Evolutionary conservation across 2,329 filamentous ascomycete species (phyloP), one percentile per base, ranked within the genome.

Genomic region (Alternaria sp.): DNA sequence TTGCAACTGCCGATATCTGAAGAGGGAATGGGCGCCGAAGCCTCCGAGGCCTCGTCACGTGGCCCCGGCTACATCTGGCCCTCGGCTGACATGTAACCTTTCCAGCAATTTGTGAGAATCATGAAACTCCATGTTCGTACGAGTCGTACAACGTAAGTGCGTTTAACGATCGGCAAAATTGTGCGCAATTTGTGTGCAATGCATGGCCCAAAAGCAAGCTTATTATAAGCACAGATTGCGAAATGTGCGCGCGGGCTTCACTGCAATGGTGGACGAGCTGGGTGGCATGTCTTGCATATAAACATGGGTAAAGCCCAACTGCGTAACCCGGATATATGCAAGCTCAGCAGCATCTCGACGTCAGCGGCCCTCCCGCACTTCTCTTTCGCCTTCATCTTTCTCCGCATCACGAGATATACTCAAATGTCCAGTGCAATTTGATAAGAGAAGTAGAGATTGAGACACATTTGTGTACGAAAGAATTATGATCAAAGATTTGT

Each of bases 1-100:
- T n/a, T 54, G 45, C 67, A 71, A 67, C 59, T 71, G 68, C 68
- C 68, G 68, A 63, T 56, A 44, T 51, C 46, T 44, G 45, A 13
- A 59, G 52, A 36, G 25, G 17, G 9, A 36, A 43, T 19, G 11
- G 15, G 46, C 40, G 26, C 57, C 57, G 53, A 54, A 46, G 47
- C 43, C 32, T 15, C 57, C 59, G 51, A 56, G 17, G 15, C 30
- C 5, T 47, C 45, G 23, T 59, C 63, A 63, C 57, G 66, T 66
- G 59, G 25, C 23, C 5, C 21, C 43, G 32, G 19, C 46, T 15
- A 32, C 9, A 45, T 23, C 21, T 30, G 5, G n/a, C 19, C 49
- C 28, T 36, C 49, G 30, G 49, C 36, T 12, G 30, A 12, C 30
- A 11, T 52, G 9, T 3, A 15, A 15, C 19, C 5, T 52, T 32